These are phyloP conservation scores for Aspergillus caelatus DNA, from an alignment of 2,329 filamentous ascomycete species.

Conservation along the genomic window DNA sequence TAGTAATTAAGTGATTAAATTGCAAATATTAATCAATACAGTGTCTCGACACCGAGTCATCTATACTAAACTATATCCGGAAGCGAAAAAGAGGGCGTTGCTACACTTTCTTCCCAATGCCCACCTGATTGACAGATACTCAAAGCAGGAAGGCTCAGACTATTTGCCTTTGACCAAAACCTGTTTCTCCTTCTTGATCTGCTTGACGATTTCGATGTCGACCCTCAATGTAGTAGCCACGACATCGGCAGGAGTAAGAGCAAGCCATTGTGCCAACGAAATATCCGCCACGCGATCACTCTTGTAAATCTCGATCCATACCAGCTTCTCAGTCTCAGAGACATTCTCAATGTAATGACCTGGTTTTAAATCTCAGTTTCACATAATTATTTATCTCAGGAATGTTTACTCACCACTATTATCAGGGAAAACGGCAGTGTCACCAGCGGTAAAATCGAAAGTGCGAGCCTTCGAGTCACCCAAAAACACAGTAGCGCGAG, in stretches of 20 bases:
- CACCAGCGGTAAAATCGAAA: slow-evolving; percentile 69
- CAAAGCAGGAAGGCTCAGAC: not conserved
- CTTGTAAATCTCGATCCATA: slow-evolving; percentile 72
- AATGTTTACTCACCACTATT: not conserved
- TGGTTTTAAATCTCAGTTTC: slow-evolving; percentile 33
- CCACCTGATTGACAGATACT: not conserved
- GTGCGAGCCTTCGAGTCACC: slow-evolving; percentile 64
- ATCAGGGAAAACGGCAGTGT: slow-evolving; percentile 69
- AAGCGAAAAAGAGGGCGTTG: no score
- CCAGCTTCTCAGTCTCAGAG: slow-evolving; percentile 61
- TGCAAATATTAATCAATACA: not conserved
- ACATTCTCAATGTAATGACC: slow-evolving; percentile 72
- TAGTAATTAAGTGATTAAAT: not conserved
- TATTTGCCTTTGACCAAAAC: not conserved
- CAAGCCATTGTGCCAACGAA: slow-evolving; percentile 69
- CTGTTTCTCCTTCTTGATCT: slow-evolving; percentile 18
- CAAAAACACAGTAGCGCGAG: slow-evolving; percentile 66
- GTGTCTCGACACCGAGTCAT: not conserved
- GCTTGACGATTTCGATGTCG: slow-evolving; percentile 13
- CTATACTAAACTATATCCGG: not conserved
- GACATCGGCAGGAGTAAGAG: slow-evolving; percentile 57
- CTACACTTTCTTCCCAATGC: no score
- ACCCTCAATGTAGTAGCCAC: slow-evolving; percentile 15
- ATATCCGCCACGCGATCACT: slow-evolving; percentile 69
- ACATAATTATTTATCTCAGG: not conserved